A percentile compares a stretch with the other conserved stretches of the same genome.
These are phyloP conservation scores for Shiraia sp. DNA, from an alignment of 2,329 filamentous ascomycete species.

Conservation along the genomic window DNA sequence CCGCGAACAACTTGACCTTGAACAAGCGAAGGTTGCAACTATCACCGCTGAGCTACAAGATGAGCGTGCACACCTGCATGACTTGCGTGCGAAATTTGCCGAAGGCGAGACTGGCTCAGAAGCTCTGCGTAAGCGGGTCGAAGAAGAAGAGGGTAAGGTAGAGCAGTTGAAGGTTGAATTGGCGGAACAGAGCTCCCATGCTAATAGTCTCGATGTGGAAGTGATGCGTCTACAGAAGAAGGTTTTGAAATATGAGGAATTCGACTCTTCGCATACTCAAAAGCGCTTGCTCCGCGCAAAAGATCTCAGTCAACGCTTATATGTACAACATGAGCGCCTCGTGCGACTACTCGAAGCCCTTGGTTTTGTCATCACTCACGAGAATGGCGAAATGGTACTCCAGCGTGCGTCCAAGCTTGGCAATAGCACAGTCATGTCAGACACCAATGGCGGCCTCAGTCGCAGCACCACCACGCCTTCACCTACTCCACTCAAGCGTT, in stretches of 20 bases:
- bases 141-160: slow-evolving; percentile 75
- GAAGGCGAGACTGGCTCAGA: slow-evolving; percentile 85
- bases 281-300: slow-evolving; percentile 73
- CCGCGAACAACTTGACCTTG: slow-evolving; percentile 51
- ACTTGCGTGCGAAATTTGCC: slow-evolving; percentile 71
- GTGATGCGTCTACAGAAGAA: slow-evolving; percentile 70
- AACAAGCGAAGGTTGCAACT: slow-evolving; percentile 51
- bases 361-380: slow-evolving; percentile 78
- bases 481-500: slow-evolving; percentile 58
- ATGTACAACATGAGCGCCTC: slow-evolving; percentile 82
- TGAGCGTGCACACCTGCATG: slow-evolving; percentile 69
- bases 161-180: slow-evolving; percentile 70
- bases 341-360: slow-evolving; percentile 81
- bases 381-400: slow-evolving; percentile 73
- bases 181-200: slow-evolving; percentile 73
- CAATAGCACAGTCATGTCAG: slow-evolving; percentile 51
- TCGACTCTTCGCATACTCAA: slow-evolving; percentile 61
- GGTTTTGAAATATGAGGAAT: slow-evolving; percentile 56
- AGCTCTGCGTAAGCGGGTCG: slow-evolving; percentile 72
- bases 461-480: slow-evolving; percentile 61
- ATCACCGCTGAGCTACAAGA: slow-evolving; percentile 62
- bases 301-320: slow-evolving; percentile 82
- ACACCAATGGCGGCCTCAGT: slow-evolving; percentile 43
- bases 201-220: slow-evolving; percentile 76
- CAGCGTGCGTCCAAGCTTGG: slow-evolving; percentile 68